Evolutionary conservation across 768 basidiomycete genomes (phyloP).

Genomic region (Kwoniella dendrophila): DNA sequence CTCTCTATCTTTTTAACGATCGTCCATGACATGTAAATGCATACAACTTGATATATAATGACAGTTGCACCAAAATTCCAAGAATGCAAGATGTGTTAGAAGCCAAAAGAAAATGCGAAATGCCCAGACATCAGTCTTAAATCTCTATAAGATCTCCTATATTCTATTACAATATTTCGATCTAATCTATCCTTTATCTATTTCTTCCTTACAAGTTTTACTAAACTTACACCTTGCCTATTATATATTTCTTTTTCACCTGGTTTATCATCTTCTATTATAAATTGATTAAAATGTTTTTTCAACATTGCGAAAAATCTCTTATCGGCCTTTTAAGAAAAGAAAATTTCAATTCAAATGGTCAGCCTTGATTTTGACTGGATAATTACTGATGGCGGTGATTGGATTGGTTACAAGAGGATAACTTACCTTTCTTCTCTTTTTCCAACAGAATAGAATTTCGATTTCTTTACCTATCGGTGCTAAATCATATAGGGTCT

Average conservation of each 20-base stretch:
- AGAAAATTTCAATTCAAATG: too few species aligned
- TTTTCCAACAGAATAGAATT: slow-evolving; percentile 90
- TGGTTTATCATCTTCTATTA: slow-evolving; percentile 46
- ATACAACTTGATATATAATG: too few species aligned
- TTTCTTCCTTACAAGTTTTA: slow-evolving; percentile 40
- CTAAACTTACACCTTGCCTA: slow-evolving; percentile 49
- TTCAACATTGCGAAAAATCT: slow-evolving; percentile 79
- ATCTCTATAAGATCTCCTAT: background rate
- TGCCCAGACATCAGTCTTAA: too few species aligned
- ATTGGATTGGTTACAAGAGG: background rate
- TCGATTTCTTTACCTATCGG: slow-evolving; percentile 60
- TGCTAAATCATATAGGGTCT: slow-evolving; percentile 71
- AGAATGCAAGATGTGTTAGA: too few species aligned
- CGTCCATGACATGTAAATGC: too few species aligned
- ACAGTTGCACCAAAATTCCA: too few species aligned
- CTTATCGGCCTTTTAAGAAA: slow-evolving; percentile 70
- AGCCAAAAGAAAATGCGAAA: too few species aligned
- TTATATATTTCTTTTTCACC: slow-evolving; percentile 50
- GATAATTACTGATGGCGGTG: background rate
- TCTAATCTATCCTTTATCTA: background rate
- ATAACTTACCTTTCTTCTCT: slow-evolving; percentile 73
- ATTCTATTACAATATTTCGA: background rate
- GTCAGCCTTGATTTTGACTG: background rate
- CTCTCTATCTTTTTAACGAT: too few species aligned
- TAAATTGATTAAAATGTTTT: slow-evolving; percentile 66